Evolutionary conservation across 176 grass and related monocot species (phyloP), one percentile per base, ranked within the genome.

Genomic region (Leersia perrieri): DNA sequence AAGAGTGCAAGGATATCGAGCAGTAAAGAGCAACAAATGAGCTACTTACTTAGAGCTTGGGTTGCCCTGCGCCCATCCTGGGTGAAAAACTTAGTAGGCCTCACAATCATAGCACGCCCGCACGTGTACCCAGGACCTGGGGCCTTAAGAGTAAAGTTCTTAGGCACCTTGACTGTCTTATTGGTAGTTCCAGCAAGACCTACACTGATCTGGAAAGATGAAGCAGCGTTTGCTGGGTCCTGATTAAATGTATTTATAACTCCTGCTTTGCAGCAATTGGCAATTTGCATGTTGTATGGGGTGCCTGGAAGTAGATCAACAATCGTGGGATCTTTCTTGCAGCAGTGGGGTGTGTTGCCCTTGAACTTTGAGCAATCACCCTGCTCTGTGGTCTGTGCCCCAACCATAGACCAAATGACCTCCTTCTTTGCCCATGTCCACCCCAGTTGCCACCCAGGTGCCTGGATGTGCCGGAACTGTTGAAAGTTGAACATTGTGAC

Each of bases 381-480:
- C 84, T 97, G 94, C 72, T 97, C 88, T 11, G 91, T 97, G 29
- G 94, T 49, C 76, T 91, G 83, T 47, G 94, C 88, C 14, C 94
- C 94, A 36, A 83, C 83, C 90, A 97, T 97, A 16, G 94, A 93
- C 94, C 94, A 97, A 60, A 97, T 97, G n/a, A 97, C 90, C 70
- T 93, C 94, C 42, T 97, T 74, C 80, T 96, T 96, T 28, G 90
- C 93, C 93, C 93, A 96, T 58, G 93, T 71, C 93, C 93, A 96
- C 72, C 93, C 93, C 10, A 96, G 53, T 60, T 86, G 87, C 93
- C 93, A 96, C 15, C 93, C 93, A 33, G 93, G 93, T 70, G 90
- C 83, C 14, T 75, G 61, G 38, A 96, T 96, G 71, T 96, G 93
- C 9, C 90, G 85, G 86, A 88, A 96, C 63, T 93, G 94, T 76